Base-by-base conservation (phyloP, 352 stramenopile genomes). In the Phytophthora palmivora region DNA sequence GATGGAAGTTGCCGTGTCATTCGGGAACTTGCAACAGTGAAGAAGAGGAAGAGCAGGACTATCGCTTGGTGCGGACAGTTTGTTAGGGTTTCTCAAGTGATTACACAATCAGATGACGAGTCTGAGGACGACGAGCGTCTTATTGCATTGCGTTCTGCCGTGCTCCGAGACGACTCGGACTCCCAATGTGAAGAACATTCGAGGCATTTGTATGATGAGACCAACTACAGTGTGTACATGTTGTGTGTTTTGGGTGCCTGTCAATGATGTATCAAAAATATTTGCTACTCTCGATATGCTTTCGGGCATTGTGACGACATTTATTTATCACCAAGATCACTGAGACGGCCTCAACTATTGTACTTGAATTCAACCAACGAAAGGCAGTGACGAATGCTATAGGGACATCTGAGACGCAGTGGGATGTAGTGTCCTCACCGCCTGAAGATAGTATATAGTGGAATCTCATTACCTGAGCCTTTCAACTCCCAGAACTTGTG, bases 181-280 rank as follows among this genome's bases (percentile, higher is more conserved):
- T 85, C 79, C 78, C 57, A 63, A 87, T 73, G 82, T 94, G 86
- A 94, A 86, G 82, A 91, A 69, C 69, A 92, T 84, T 59, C 87
- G 87, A 95, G 87, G 87, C 87, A 95, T 95, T 95, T 95, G 87
- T 95, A 95, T 95, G 87, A 95, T 93, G 87, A 92, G 84, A 91
- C 74, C 81, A 26, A 55, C 34, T 51, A 59, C 64, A 74, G 10
- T 73, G 46, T 72, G 38, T 68, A 5, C 57, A 3, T 76, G 4
- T 68, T 73, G 21, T 64, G 21, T 70, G 36, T 30, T 22, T 57
- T 36, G 41, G 22, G 32, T 43, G 34, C 36, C 49, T 74, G 87
- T 93, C 81, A 46, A 92, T 86, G 86, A 95, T 92, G 84, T 57
- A 60, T 72, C 55, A 71, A 70, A 89, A 82, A 93, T 95, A 95